phyloP scores from a whole-genome alignment of 352 stramenopile genomes.

The Aphanomyces astaci region DNA sequence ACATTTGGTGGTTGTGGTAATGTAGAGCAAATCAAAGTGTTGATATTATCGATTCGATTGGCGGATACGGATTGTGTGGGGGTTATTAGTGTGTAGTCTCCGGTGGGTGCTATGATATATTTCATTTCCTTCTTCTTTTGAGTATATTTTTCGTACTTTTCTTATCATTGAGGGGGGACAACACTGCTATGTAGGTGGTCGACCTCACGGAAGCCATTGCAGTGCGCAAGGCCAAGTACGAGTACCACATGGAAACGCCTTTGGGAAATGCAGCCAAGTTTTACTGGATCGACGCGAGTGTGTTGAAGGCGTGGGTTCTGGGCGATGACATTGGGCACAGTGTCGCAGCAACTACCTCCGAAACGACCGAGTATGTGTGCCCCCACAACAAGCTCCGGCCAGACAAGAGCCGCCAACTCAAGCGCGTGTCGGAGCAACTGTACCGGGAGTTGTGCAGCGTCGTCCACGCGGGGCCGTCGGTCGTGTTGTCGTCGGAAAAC shows the following conservation, averaged over 20 bases:
- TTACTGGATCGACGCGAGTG: constrained; percentile 10
- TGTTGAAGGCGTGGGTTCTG: constrained; percentile 3
- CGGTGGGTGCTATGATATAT: too few species aligned
- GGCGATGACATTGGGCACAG: neutral
- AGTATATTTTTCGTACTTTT: too few species aligned
- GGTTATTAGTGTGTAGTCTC: too few species aligned
- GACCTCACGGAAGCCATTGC: constrained; percentile 30
- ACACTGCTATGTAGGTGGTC: constrained; percentile 28
- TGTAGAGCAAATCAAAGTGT: too few species aligned
- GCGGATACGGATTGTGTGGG: too few species aligned
- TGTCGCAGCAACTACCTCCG: neutral
- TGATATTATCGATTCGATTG: too few species aligned
- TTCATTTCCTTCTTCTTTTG: too few species aligned
- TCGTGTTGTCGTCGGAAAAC: neutral
- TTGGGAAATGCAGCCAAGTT: neutral
- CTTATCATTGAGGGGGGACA: too few species aligned
- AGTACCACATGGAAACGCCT: constrained; percentile 34
- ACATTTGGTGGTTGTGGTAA: too few species aligned
- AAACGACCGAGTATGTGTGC: neutral
- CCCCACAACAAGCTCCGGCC: neutral
- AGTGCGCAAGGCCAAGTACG: constrained; percentile 14
- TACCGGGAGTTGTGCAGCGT: neutral
- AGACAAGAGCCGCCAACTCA: neutral
- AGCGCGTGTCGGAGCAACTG: constrained; percentile 11
- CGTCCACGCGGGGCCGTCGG: neutral